Evolutionary conservation across 192 early-diverging fungal species (phyloP), one percentile per base, ranked within the genome.

Genomic region (Rhizophagus clarus): DNA sequence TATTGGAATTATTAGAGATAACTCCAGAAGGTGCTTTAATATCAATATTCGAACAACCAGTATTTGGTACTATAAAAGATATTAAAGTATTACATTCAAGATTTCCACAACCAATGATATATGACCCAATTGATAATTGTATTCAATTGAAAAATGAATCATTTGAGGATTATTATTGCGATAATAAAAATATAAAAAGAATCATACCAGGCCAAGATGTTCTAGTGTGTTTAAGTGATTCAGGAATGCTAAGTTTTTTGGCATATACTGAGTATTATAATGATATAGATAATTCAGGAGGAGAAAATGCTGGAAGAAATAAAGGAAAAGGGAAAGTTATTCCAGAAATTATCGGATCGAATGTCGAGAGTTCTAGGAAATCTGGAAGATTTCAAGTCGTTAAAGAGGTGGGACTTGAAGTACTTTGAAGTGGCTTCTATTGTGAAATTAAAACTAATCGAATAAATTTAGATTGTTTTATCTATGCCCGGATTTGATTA

Each of bases 21-120:
- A 76, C 79, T n/a, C 81, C 80, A 10, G 70, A 71, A 24, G 85
- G 85, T 9, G 64, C 76, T 3, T 47, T 84, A 14, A 29, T 72
- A 3, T 40, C 80, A 11, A 68, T 86, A 7, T 72, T 82, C 40
- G 83, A 84, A 37, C 85, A 86, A 76, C 81, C 83, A 22, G 80
- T 84, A 5, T 86, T 84, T 80, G 85, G 85, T 32, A 86, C 81
- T 7, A 86, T 86, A 63, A 86, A 84, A 31, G 85, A 86, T 40
- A 72, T 86, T 6, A 81, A 81, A 62, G 37, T 80, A 4, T 31
- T 86, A 8, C 24, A 56, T 62, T 84, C 79, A 47, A 47, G 14
- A 26, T 84, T 85, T 64, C 56, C 69, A 22, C 24, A 76, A 14
- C 32, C 29, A 11, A 31, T 51, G 28, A 29, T 34, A 20, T 49